Conservation (phyloP, 1,284 basidiomycete species). For the Ganoderma sinense region DNA sequence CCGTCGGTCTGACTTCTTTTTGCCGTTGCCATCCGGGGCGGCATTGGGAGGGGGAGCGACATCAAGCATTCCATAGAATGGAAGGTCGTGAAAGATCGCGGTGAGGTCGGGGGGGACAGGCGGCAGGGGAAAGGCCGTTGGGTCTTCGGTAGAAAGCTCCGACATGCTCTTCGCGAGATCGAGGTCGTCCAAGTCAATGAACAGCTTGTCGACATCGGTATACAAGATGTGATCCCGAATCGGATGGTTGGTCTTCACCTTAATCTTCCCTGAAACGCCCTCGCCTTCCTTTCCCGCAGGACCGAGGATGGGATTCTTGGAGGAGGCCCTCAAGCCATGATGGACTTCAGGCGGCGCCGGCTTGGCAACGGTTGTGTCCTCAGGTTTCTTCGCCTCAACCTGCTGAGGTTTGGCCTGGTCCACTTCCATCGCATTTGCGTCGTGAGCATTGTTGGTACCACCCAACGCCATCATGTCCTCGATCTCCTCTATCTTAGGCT, state of each 20-base stretch:
- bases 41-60: constrained; percentile 66
- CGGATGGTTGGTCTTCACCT: constrained; percentile 51
- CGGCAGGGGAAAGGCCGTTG: constrained; percentile 26
- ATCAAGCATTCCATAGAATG: constrained; percentile 60
- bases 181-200: constrained; percentile 59
- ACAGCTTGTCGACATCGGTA: constrained; percentile 62
- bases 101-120: constrained; percentile 43
- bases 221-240: constrained; percentile 68
- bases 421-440: constrained; percentile 44
- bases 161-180: constrained; percentile 45
- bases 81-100: constrained; percentile 42
- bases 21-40: constrained; percentile 22
- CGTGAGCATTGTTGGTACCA: constrained; percentile 18
- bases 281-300: constrained; percentile 20
- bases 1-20: constrained; percentile 54
- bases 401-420: constrained; percentile 34
- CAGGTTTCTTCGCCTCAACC: constrained; percentile 3
- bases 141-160: constrained; percentile 46
- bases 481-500: constrained; percentile 69
- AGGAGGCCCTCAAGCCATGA: constrained; percentile 36
- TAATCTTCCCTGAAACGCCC: constrained; percentile 43
- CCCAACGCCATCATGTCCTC: constrained; percentile 62
- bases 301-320: constrained; percentile 58
- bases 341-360: constrained; percentile 20
- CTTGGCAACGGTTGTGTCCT: constrained; percentile 7